Evolutionary conservation across 2,329 filamentous ascomycete species (phyloP), one percentile per base, ranked within the genome.

Genomic region (Aurifilum marmelostoma): DNA sequence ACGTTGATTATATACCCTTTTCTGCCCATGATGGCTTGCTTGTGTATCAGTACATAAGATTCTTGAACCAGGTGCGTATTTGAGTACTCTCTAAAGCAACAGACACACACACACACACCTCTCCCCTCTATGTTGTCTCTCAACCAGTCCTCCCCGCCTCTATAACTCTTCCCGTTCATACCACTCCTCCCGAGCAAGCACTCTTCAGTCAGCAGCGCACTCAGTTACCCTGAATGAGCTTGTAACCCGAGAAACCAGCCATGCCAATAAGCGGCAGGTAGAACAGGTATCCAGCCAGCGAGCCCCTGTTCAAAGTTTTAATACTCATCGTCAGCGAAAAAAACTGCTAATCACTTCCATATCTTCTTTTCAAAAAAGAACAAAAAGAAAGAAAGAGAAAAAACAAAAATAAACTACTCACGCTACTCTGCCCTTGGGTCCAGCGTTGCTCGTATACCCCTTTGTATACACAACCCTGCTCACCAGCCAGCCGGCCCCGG

Each of bases 401-500:
- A 60, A 43, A 52, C 0, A 14, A 50, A 5, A 8, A 50, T 21
- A 27, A 69, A n/a, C n/a, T n/a, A n/a, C 70, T 67, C 52, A 71
- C 70, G 63, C 12, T 3, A 7, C 2, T 11, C 70, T 59, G 9
- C 70, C 70, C 63, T 67, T 68, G 14, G 70, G 70, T 1, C 70
- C 70, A 37, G 12, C 12, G 39, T 3, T 14, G 27, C 47, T 64
- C 43, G 79, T 79, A 75, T 90, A 91, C 41, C 88, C 88, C 16
- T 80, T 69, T 67, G 86, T 83, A 73, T 90, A 91, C 63, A 85
- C 1, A 34, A 85, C 73, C 56, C 89, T 83, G 29, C 78, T 80
- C 1, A 84, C n/a, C 12, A 81, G 77, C 88, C 88, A 91, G 39
- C 76, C 76, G 18, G 76, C 81, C 21, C 88, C 88, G 37, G 88